Evolutionary conservation across 768 basidiomycete species (phyloP).

Genomic region (Boletus insuetus): DNA sequence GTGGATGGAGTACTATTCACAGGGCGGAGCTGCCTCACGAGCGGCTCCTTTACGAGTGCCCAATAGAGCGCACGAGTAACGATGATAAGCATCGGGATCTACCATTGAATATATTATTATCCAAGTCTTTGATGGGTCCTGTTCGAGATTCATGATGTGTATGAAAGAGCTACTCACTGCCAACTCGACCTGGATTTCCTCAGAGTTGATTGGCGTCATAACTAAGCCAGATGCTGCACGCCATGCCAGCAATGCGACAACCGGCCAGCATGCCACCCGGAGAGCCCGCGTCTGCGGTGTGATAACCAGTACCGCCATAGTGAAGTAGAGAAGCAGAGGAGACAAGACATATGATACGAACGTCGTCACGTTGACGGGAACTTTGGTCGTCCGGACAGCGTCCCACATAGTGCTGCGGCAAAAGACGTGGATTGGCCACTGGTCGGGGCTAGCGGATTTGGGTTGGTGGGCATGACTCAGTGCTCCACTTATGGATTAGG

Average conservation of each 20-base stretch:
- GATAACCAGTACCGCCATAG: neutral
- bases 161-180: neutral
- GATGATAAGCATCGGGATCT: neutral
- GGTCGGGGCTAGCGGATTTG: no score
- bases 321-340: neutral
- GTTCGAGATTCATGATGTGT: no score
- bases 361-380: neutral
- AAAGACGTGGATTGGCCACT: neutral
- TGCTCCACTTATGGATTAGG: no score
- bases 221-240: neutral
- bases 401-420: no score
- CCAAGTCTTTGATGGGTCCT: no score
- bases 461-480: no score
- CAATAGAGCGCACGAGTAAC: neutral
- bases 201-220: neutral
- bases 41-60: neutral
- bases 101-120: neutral
- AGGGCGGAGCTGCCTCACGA: neutral
- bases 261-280: neutral
- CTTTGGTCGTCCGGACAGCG: neutral
- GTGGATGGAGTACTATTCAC: neutral
- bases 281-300: neutral
- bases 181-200: neutral
- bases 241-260: neutral
- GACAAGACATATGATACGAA: neutral